A percentile compares a stretch with the other conserved stretches of the same genome.
Evolutionary conservation across 768 basidiomycete species (phyloP).

Genomic region (Xanthoconium purpureum): DNA sequence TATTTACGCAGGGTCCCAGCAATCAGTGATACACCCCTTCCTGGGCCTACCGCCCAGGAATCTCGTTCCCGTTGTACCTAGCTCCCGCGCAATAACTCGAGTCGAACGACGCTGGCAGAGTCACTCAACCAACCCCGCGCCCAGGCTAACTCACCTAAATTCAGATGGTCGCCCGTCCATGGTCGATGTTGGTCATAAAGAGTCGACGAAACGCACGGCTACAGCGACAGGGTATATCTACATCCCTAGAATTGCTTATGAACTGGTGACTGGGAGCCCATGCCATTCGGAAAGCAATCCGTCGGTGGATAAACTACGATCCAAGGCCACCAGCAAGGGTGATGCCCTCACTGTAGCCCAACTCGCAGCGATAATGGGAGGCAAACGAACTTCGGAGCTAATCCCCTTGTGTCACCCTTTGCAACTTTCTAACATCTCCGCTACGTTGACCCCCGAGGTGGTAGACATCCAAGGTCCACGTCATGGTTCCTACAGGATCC

Average conservation of each 20-base stretch:
- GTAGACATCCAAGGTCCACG: conserved; percentile 1
- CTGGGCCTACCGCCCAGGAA: not conserved
- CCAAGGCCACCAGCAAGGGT: conserved; percentile 62
- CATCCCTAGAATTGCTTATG: conserved; percentile 62
- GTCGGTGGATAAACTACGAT: conserved; percentile 35
- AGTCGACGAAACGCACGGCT: conserved; percentile 60
- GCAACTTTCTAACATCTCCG: conserved; percentile 65
- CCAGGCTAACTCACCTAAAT: conserved; percentile 71
- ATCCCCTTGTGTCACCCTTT: conserved; percentile 90
- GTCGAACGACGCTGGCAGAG: conserved; percentile 25
- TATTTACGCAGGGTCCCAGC: conserved; percentile 22
- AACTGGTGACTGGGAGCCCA: conserved; percentile 46
- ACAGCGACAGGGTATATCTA: conserved; percentile 72
- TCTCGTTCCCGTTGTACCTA: not conserved
- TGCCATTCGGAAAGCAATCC: conserved; percentile 1
- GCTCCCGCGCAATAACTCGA: not conserved
- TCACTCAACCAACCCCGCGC: conserved; percentile 3
- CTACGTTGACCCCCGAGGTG: conserved; percentile 52
- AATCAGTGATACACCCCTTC: conserved; percentile 1
- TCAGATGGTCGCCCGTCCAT: conserved; percentile 67
- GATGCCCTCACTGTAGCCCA: conserved; percentile 74
- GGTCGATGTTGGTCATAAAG: conserved; percentile 77
- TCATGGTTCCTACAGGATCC: conserved; percentile 40
- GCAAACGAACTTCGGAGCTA: conserved; percentile 77
- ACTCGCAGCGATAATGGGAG: conserved; percentile 83